A percentile compares a stretch with the other conserved stretches of the same genome.
Conservation (phyloP, 208 protist genomes). For the Vickermania ingenoplastis region DNA sequence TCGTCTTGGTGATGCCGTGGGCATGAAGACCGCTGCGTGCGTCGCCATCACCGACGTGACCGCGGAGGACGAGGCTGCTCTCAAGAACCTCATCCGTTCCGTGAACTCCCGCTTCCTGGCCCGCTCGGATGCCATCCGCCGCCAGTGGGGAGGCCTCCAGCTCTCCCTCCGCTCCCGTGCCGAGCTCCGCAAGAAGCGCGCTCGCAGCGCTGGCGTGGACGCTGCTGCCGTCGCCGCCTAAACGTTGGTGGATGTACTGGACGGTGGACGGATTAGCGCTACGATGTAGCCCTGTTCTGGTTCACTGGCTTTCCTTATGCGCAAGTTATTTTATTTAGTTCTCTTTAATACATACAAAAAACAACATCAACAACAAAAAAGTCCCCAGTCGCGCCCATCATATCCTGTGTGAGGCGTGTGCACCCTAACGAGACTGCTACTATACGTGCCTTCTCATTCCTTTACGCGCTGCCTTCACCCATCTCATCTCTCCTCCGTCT, state of each 20-base stretch:
- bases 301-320: not conserved
- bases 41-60: slow-evolving; percentile 95
- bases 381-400: not conserved
- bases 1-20: slow-evolving; percentile 94
- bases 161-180: slow-evolving; percentile 73
- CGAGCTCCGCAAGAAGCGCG: slow-evolving; percentile 76
- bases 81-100: slow-evolving; percentile 89
- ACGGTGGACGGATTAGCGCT: not conserved
- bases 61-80: slow-evolving; percentile 87
- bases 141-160: slow-evolving; percentile 92
- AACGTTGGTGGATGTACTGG: not conserved
- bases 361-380: not conserved
- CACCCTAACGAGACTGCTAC: not conserved
- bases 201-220: slow-evolving; percentile 53
- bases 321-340: not conserved
- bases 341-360: not conserved
- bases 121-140: slow-evolving; percentile 81
- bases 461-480: not conserved
- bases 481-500: slow-evolving; percentile 4
- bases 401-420: not conserved
- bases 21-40: slow-evolving; percentile 94
- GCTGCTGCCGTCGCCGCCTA: slow-evolving; percentile 30
- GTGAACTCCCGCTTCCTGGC: slow-evolving; percentile 94
- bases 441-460: not conserved
- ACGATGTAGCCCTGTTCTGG: not conserved